Conservation (phyloP, 2,329 filamentous ascomycete species). For the Cytospora piceicola region DNA sequence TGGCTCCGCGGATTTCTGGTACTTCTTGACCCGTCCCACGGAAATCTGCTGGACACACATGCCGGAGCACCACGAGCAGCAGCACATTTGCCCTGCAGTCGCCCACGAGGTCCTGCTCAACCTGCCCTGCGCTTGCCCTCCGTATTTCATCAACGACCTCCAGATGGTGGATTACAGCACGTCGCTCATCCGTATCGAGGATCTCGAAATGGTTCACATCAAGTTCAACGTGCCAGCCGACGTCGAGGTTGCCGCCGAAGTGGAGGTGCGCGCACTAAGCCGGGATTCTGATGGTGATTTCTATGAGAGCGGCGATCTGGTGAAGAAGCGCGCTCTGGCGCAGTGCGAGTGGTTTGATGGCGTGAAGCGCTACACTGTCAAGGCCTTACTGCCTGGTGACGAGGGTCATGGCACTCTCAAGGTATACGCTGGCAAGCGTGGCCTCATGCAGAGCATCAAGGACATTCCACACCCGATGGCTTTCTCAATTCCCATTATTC, state of each 20-base stretch:
- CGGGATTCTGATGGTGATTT: constrained; percentile 86
- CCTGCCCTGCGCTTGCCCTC: constrained; percentile 81
- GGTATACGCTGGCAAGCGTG: constrained; percentile 90
- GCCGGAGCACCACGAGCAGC: constrained; percentile 82
- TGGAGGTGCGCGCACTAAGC: constrained; percentile 80
- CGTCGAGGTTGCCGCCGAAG: constrained; percentile 89
- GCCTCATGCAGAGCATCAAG: constrained; percentile 96
- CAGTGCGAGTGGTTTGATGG: constrained; percentile 91
- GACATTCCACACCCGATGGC: constrained; percentile 93
- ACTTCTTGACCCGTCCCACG: constrained; percentile 86
- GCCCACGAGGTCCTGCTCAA: constrained; percentile 84
- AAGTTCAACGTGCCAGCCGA: constrained; percentile 87
- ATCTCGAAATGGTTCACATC: constrained; percentile 90
- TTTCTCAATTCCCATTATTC: constrained; percentile 85
- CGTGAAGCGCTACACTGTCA: constrained; percentile 89
- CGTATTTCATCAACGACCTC: constrained; percentile 82
- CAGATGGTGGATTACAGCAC: constrained; percentile 91
- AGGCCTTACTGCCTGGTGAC: constrained; percentile 87
- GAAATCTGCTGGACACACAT: constrained; percentile 97
- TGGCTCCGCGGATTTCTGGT: constrained; percentile 81
- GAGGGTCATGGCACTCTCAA: constrained; percentile 88
- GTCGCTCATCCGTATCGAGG: constrained; percentile 80
- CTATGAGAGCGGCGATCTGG: constrained; percentile 87
- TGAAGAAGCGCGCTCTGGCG: constrained; percentile 83
- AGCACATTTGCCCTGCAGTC: constrained; percentile 89